phyloP scores from a whole-genome alignment of 2,329 filamentous ascomycete species.

The Coleophoma cylindrospora region DNA sequence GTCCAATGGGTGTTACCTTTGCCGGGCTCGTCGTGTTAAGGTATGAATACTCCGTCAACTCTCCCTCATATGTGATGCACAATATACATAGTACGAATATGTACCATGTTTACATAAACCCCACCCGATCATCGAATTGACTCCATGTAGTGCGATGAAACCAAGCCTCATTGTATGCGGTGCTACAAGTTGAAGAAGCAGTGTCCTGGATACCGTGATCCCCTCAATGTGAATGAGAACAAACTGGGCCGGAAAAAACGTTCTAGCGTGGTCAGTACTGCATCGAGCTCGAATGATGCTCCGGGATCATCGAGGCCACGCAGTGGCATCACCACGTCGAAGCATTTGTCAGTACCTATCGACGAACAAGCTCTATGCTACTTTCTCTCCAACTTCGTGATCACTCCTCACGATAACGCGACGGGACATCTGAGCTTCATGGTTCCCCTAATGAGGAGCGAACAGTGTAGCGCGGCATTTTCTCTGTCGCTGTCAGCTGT shows the following conservation, averaged over 20 bases:
- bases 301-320: not conserved
- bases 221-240: conserved; percentile 58
- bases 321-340: conserved; percentile 17
- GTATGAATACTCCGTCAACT: not conserved
- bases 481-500: conserved; percentile 48
- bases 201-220: conserved; percentile 60
- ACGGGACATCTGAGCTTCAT: not conserved
- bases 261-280: conserved; percentile 47
- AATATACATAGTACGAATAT: not conserved
- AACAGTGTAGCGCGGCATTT: not conserved
- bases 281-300: conserved; percentile 33
- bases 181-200: conserved; percentile 54
- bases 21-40: conserved; percentile 9
- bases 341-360: conserved; percentile 37
- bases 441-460: not conserved
- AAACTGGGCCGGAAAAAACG: conserved; percentile 58
- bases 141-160: conserved; percentile 55
- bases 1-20: conserved; percentile 8
- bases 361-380: conserved; percentile 50
- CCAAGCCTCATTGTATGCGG: conserved; percentile 56
- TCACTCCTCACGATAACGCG: conserved; percentile 34
- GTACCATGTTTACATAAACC: not conserved
- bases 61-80: not conserved
- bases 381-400: conserved; percentile 54
- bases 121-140: not conserved